Conservation (phyloP, 345 rosid genomes). For the Gossypium longicalyx region DNA sequence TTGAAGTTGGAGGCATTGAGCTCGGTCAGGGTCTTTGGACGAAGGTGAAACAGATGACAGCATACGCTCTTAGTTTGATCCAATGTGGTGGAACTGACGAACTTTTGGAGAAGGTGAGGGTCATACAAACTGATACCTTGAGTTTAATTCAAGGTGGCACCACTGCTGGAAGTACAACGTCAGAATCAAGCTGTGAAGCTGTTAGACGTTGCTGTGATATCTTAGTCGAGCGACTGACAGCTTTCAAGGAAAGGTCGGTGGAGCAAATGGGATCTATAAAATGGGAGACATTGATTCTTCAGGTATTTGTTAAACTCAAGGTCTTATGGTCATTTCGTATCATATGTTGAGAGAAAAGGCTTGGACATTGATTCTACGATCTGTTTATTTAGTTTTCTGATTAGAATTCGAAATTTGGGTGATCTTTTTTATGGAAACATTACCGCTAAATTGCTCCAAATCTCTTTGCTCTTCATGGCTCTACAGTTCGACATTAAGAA, state of each 20-base stretch:
- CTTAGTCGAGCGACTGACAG: slow-evolving; percentile 57
- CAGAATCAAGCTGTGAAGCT: slow-evolving; percentile 78
- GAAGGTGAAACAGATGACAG: slow-evolving; percentile 81
- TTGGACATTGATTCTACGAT: too few species aligned
- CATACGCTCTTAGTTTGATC: slow-evolving; percentile 62
- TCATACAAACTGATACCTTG: slow-evolving; percentile 64
- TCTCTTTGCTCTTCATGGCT: too few species aligned
- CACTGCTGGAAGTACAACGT: slow-evolving; percentile 79
- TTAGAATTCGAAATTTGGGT: too few species aligned
- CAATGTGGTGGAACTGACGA: slow-evolving; percentile 38
- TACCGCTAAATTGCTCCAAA: too few species aligned
- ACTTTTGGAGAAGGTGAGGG: slow-evolving; percentile 56
- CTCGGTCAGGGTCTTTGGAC: slow-evolving; percentile 94
- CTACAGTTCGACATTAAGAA: too few species aligned
- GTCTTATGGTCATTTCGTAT: too few species aligned
- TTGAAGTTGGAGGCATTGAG: slow-evolving; percentile 87
- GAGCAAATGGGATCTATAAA: slow-evolving; percentile 41
- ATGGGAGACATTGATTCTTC: slow-evolving; percentile 63
- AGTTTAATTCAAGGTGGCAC: slow-evolving; percentile 65
- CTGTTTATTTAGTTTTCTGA: too few species aligned
- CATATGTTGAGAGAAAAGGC: too few species aligned
- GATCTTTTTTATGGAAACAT: too few species aligned
- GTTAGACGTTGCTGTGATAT: slow-evolving; percentile 59
- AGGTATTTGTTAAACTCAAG: slow-evolving; percentile 34
- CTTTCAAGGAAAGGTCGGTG: slow-evolving; percentile 41